Evolutionary conservation across 306 rosid species (phyloP), one percentile per base, ranked within the genome.

Genomic region (Betula pendula): DNA sequence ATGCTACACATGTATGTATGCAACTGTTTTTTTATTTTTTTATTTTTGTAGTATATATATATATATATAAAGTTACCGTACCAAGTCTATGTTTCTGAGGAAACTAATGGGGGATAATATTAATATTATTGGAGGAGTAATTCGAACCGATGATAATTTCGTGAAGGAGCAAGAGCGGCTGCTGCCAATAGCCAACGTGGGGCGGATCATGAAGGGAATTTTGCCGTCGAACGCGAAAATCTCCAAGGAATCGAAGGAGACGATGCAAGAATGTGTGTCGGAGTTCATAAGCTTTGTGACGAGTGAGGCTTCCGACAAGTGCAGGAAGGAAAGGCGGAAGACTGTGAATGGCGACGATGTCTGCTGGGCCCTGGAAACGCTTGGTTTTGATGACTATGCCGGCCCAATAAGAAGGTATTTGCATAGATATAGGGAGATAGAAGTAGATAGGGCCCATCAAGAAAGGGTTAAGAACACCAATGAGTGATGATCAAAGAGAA

Each of bases 211-310:
- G 98, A 94, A 94, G 93, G 93, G 92, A 62, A 94, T 81, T 77
- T 83, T 94, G 19, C 97, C 98, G 16, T 68, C 96, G 0, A 92
- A 90, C 10, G 97, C 98, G 0, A 94, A 94, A 80, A 87, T 94
- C 87, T 94, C 97, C 0, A 94, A 94, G 70, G 98, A 94, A 72
- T 94, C 93, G 0, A 94, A 92, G 71, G 97, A 94, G 75, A 94
- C 97, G 67, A 94, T 92, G 96, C 97, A 94, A 45, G 97, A 94
- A 33, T 94, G 97, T 65, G 98, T 92, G 0, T 92, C 98, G 0
- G 98, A 94, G 94, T 94, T 94, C 85, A 86, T 94, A 20, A 92
- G 97, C 83, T 94, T 92, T 71, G 97, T 92, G 2, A 94, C 98
- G 0, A 94, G 98, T 1, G 98, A 94, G 79, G 97, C 98, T 1